Base-by-base conservation (phyloP, 1,139 yeast species). In the Candida gigantensis region DNA sequence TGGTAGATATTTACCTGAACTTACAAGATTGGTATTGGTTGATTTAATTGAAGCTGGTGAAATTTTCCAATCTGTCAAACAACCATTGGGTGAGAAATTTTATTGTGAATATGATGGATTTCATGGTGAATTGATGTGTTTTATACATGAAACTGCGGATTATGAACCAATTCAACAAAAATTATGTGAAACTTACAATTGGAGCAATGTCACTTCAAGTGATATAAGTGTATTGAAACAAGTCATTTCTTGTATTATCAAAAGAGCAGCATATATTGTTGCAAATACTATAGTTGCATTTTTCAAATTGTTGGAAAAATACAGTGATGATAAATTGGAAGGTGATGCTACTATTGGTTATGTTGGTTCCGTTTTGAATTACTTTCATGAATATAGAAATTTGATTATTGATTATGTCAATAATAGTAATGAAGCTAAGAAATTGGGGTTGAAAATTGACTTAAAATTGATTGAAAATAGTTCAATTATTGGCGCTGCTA, bases 1-100 rank as follows among this genome's bases (percentile, higher is more conserved):
- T 33, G 84, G 83, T 1, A 59, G 83, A 46, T 78, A 78, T 52
- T 60, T 78, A 36, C 77, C 79, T 8, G 84, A 78, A 49, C 53
- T 77, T 39, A 57, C 72, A 5, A 58, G 83, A 32, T 55, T 72
- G 37, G 65, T 65, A 3, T 37, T 75, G 28, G 49, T 61, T 20
- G 72, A 67, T 31, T 49, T 69, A 45, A 50, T 63, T 24, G 53
- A 55, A 2, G 43, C 45, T 5, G 46, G 53, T 5, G 69, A 65
- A 41, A 39, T 74, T 8, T 71, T 73, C 38, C 48, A 55, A 24
- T 28, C 44, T 9, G 38, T 30, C 38, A 27, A 30, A 25, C 24
- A 40, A 17, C 14, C 32, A 28, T 29, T 44, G 7, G n/a, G n/a
- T n/a, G n/a, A n/a, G n/a, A n/a, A n/a, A n/a, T 32, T 46, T 16